Evolutionary conservation across 2,329 filamentous ascomycete species (phyloP), one percentile per base, ranked within the genome.

Genomic region (Colletotrichum sp.): DNA sequence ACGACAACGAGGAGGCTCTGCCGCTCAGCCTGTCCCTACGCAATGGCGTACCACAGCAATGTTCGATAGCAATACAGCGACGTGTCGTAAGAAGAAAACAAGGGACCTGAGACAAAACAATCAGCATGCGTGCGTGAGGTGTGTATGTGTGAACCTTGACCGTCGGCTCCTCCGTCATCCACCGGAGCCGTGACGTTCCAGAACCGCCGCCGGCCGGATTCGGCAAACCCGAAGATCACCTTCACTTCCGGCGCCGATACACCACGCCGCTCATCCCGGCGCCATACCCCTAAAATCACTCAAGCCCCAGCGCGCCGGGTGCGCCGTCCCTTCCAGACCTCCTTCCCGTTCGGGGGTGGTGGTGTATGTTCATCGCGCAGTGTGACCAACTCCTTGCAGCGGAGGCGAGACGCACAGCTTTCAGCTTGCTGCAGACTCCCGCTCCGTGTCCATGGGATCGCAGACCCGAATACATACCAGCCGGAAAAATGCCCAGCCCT

Each of bases 41-140:
- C 52, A 26, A 36, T 60, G 34, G 32, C 24, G 18, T 49, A 69
- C 5, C 55, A 36, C 55, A 62, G 67, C 67, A 28, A 62, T 30
- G 32, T 32, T 69, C 68, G 68, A 70, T 70, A 70, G 68, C 68
- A 70, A 70, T 63, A 34, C 10, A n/a, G 32, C 59, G 68, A 36
- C 68, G 59, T 63, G 36, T 52, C 57, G 36, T 70, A n/a, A 32
- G 49, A 49, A n/a, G 28, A n/a, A 30, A 62, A 32, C 0, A 1
- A 62, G 28, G 18, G 18, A n/a, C 26, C 16, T 62, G 55, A 59
- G 55, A 30, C 18, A 62, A 30, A 15, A 32, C 8, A 18, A 62
- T 62, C 59, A 62, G 28, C 59, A 59, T 49, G 44, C 12, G 44
- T 49, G 26, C 26, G 55, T 59, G 52, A 59, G 12, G 21, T 59